phyloP scores from a whole-genome alignment of 2,329 filamentous ascomycete genomes.

The Dendryphion nanum region DNA sequence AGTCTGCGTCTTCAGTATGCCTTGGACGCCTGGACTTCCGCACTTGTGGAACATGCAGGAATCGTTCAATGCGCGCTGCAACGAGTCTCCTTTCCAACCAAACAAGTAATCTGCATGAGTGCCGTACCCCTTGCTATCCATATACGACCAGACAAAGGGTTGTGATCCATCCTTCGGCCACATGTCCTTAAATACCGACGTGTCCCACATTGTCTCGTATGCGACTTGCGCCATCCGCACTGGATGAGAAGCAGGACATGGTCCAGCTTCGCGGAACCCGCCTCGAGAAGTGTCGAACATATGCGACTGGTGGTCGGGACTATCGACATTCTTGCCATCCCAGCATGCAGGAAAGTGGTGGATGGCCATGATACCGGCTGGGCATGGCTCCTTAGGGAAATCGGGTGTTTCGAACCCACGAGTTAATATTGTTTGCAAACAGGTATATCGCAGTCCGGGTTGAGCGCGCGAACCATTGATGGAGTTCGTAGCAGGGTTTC shows the following conservation, averaged over 20 bases:
- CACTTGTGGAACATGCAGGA: conserved; percentile 5
- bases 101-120: conserved; percentile 17
- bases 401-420: conserved; percentile 12
- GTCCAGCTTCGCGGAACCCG: conserved; percentile 7
- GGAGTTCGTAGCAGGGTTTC: conserved; percentile 8
- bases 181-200: conserved; percentile 16
- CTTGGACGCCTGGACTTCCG: conserved; percentile 1
- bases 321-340: conserved; percentile 57
- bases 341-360: conserved; percentile 72
- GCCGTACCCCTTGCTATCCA: conserved; percentile 1
- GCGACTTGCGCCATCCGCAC: conserved; percentile 12
- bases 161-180: conserved; percentile 11
- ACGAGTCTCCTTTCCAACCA: conserved; percentile 15
- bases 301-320: conserved; percentile 60
- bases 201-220: conserved; percentile 13
- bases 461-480: background rate
- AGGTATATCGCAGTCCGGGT: conserved; percentile 20
- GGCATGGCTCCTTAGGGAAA: conserved; percentile 43
- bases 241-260: conserved; percentile 11
- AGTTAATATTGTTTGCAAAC: conserved; percentile 41
- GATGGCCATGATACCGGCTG: conserved; percentile 58
- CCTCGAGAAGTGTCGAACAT: conserved; percentile 56
- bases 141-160: conserved; percentile 16
- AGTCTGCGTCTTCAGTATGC: conserved; percentile 2
- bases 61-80: conserved; percentile 9